Conservation (phyloP, 768 basidiomycete species). For the Suillus placidus region DNA sequence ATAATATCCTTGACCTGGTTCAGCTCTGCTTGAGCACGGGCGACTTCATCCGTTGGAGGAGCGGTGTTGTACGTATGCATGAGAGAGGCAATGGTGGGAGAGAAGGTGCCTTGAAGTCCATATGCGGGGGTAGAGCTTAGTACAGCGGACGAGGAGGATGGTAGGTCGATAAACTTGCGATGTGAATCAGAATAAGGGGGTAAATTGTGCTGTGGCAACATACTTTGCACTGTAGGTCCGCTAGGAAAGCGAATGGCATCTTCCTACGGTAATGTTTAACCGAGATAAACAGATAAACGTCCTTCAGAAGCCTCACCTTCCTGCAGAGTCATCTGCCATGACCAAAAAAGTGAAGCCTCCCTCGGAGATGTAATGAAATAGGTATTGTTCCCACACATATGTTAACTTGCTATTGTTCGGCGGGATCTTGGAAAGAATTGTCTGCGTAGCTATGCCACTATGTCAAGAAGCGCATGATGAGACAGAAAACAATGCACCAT, state of each 20-base stretch:
- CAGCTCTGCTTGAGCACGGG: constrained; percentile 87
- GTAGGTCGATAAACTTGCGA: constrained; percentile 59
- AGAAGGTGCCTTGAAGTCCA: constrained; percentile 72
- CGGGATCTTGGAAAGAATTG: constrained; percentile 93
- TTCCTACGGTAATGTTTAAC: constrained; percentile 48
- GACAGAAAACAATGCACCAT: constrained; percentile 50
- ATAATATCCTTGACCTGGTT: constrained; percentile 94
- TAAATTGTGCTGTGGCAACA: constrained; percentile 15
- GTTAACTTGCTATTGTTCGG: constrained; percentile 83
- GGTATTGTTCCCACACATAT: constrained; percentile 91
- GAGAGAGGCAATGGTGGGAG: constrained; percentile 67
- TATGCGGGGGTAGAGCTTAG: constrained; percentile 54
- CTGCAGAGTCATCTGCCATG: constrained; percentile 93
- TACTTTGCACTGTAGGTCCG: constrained; percentile 82
- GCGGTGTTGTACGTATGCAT: constrained; percentile 89
- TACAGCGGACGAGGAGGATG: constrained; percentile 62
- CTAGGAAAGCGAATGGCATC: constrained; percentile 92
- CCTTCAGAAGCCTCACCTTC: constrained; percentile 56
- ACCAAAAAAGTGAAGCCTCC: constrained; percentile 87
- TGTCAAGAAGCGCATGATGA: neutral
- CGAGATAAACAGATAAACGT: neutral
- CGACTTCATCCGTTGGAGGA: constrained; percentile 86
- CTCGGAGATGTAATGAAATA: constrained; percentile 93
- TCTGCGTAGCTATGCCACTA: constrained; percentile 67
- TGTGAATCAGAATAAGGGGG: constrained; percentile 8